A percentile compares a stretch with the other conserved stretches of the same genome.
Conservation (phyloP, 2,329 filamentous ascomycete genomes). For the Penicillium sp. region DNA sequence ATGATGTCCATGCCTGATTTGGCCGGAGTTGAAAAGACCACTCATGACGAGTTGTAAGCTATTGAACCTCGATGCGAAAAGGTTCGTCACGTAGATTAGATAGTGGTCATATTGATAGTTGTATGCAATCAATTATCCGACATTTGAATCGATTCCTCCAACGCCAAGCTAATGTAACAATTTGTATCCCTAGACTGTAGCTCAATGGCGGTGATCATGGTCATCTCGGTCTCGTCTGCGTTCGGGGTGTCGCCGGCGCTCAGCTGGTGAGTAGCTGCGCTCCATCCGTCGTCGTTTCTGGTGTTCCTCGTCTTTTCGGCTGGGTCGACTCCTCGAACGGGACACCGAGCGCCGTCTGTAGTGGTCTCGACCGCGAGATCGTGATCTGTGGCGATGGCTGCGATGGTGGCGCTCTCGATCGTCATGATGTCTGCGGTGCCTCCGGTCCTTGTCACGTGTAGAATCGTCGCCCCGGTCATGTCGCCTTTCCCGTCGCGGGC, state of each 20-base stretch:
- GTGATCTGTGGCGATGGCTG: conserved; percentile 34
- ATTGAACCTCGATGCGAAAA: conserved; percentile 15
- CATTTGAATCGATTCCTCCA: conserved; percentile 5
- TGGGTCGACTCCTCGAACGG: conserved; percentile 32
- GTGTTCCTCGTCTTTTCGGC: conserved; percentile 23
- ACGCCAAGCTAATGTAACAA: conserved; percentile 10
- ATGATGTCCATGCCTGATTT: conserved; percentile 92
- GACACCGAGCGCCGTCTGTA: conserved; percentile 27
- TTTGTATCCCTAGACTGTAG: background rate
- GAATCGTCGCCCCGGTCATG: conserved; percentile 30
- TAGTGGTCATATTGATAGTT: conserved; percentile 7
- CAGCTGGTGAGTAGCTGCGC: conserved; percentile 23
- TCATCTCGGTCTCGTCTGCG: conserved; percentile 30
- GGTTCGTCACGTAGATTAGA: conserved; percentile 13
- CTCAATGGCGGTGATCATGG: conserved; percentile 27
- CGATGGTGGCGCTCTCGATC: conserved; percentile 33
- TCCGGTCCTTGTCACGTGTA: conserved; percentile 45
- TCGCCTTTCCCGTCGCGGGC: conserved; percentile 32
- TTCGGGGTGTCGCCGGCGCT: conserved; percentile 25
- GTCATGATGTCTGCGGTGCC: conserved; percentile 40
- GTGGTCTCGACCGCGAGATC: conserved; percentile 27
- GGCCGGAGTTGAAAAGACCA: conserved; percentile 24
- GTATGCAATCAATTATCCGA: background rate
- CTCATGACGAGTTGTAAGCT: conserved; percentile 51
- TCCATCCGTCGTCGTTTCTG: conserved; percentile 26